These are phyloP conservation scores for Xylogone sp. DNA, from an alignment of 2,329 filamentous ascomycete genomes.

Conservation along the genomic window DNA sequence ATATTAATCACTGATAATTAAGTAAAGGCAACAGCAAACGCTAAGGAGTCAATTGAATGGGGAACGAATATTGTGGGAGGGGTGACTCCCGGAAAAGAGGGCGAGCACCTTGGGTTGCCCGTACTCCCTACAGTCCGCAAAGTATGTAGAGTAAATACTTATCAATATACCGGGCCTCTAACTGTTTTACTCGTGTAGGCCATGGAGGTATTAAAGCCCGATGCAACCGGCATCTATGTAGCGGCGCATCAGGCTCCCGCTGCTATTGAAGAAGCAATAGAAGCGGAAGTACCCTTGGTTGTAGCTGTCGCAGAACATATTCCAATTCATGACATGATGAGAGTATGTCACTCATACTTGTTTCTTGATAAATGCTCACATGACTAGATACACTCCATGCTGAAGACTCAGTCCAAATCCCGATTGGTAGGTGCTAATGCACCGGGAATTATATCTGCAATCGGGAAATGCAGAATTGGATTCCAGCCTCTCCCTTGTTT, in stretches of 20 bases:
- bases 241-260: conserved; percentile 68
- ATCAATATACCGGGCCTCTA: neutral
- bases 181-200: conserved; percentile 41
- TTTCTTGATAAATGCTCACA: neutral
- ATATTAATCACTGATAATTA: neutral
- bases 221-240: conserved; percentile 78
- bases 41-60: conserved; percentile 71
- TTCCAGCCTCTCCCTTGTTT: conserved; percentile 77
- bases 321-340: conserved; percentile 67
- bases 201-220: conserved; percentile 65
- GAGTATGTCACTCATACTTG: conserved; percentile 40
- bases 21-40: conserved; percentile 65
- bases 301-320: conserved; percentile 75
- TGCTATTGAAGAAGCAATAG: conserved; percentile 77
- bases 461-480: conserved; percentile 66
- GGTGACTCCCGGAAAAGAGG: conserved; percentile 66
- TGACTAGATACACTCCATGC: conserved; percentile 60
- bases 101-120: conserved; percentile 70
- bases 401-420: conserved; percentile 65
- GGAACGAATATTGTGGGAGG: conserved; percentile 79
- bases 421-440: conserved; percentile 70
- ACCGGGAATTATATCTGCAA: conserved; percentile 69
- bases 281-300: conserved; percentile 71
- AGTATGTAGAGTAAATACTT: conserved; percentile 27
- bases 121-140: conserved; percentile 65